phyloP scores from a whole-genome alignment of 306 rosid species.

The Corylus avellana region DNA sequence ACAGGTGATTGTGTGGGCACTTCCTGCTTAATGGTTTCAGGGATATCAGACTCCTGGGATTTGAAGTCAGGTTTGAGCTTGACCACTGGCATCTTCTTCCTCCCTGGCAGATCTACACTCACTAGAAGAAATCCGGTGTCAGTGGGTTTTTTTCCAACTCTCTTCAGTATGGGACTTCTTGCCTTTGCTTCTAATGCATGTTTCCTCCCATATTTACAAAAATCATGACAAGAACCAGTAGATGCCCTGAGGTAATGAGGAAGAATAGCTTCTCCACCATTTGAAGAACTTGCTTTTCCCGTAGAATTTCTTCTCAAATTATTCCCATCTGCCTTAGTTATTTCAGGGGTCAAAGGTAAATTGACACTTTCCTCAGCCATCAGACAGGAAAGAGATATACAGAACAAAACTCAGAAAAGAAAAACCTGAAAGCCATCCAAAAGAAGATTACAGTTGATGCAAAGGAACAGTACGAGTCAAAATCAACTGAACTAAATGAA shows the following conservation, averaged over 20 bases:
- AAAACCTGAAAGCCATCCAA: constrained; percentile 51
- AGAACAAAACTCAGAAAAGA: constrained; percentile 21
- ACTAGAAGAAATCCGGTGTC: constrained; percentile 30
- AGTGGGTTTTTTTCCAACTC: constrained; percentile 36
- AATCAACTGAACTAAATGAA: constrained; percentile 1
- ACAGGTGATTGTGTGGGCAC: constrained; percentile 33
- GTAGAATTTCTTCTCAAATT: constrained; percentile 51
- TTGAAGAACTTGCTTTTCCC: constrained; percentile 45
- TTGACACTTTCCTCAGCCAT: constrained; percentile 59
- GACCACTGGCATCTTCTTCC: constrained; percentile 22
- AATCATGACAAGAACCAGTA: constrained; percentile 87
- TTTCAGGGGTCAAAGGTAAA: constrained; percentile 30
- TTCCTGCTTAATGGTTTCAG: constrained; percentile 8
- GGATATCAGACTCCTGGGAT: constrained; percentile 12
- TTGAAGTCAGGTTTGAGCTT: constrained; percentile 37
- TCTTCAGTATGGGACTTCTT: constrained; percentile 39
- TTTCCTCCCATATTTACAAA: constrained; percentile 71
- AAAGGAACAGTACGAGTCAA: constrained; percentile 7
- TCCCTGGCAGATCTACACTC: constrained; percentile 30
- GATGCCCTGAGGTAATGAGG: constrained; percentile 86
- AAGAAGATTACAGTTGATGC: constrained; percentile 9
- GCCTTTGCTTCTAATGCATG: constrained; percentile 42
- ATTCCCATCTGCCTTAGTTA: constrained; percentile 28
- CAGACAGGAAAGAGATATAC: constrained; percentile 20
- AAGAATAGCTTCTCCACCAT: constrained; percentile 29